phyloP scores from a whole-genome alignment of 2,329 filamentous ascomycete species.

The Fusarium verrucosum region DNA sequence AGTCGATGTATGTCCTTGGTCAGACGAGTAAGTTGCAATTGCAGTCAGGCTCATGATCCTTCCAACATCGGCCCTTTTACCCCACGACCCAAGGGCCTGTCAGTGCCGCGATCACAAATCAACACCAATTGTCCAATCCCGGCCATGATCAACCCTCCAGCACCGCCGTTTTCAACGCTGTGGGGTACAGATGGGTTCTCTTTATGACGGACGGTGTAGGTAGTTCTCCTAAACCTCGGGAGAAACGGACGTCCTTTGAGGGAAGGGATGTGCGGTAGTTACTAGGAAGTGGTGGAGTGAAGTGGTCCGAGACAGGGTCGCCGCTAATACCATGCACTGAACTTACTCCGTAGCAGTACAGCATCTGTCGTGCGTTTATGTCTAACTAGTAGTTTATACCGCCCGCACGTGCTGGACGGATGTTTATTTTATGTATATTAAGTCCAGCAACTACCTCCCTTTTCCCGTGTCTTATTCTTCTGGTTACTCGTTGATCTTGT shows the following conservation, averaged over 20 bases:
- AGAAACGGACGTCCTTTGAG: neutral
- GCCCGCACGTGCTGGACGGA: conserved; percentile 3
- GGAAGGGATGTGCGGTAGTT: conserved; percentile 16
- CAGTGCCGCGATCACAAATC: conserved; percentile 7
- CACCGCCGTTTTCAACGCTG: conserved; percentile 7
- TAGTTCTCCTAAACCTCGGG: neutral
- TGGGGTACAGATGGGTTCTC: conserved; percentile 16
- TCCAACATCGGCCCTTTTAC: conserved; percentile 38
- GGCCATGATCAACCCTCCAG: conserved; percentile 17
- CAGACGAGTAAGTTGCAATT: conserved; percentile 1
- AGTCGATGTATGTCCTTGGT: neutral
- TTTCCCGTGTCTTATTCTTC: neutral
- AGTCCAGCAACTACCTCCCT: neutral
- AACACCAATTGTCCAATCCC: conserved; percentile 22
- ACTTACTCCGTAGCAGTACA: neutral
- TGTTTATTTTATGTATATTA: conserved; percentile 8
- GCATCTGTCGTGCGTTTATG: conserved; percentile 2
- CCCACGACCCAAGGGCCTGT: conserved; percentile 25
- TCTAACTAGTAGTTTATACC: neutral
- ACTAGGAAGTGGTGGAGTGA: neutral
- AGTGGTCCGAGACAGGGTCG: neutral
- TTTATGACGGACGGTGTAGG: conserved; percentile 23
- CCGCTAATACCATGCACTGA: neutral
- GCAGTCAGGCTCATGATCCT: neutral
- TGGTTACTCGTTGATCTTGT: neutral